Base-by-base conservation (phyloP, 768 basidiomycete genomes). In the Tephrocybe sp. region DNA sequence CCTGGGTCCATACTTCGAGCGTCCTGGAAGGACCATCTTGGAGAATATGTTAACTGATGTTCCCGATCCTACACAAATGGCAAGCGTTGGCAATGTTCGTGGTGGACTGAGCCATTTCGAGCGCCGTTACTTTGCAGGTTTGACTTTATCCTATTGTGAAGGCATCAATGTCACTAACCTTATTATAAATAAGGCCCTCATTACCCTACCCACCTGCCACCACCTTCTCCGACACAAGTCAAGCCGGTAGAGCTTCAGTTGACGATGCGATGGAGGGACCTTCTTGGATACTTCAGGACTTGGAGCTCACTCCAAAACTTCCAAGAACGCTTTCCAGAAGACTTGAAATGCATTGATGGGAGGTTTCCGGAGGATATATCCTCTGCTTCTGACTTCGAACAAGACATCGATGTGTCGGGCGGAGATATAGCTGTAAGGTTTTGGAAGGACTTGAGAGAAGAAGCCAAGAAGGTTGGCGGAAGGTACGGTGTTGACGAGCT, bases 11-110 rank as follows among this genome's bases (percentile, higher is more conserved):
- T 79, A 90, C 61, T 93, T 89, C 78, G 78, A 92, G 58, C 82
- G 85, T 26, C 91, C 92, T 0, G 92, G 92, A 13, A 76, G 92
- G 11, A 79, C 79, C 0, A 84, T 92, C 54, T 75, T 93, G 19
- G 85, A 89, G 49, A 74, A 74, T 5, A 81, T 89, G 60, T 77
- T 93, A 2, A 72, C 82, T 6, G 80, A 82, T 23, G 76, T 93
- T n/a, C 87, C 85, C 0, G 74, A 77, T 38, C 79, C 85, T 2
- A 58, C 57, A 0, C 53, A 58, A 16, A 54, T 54, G 39, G 48
- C 46, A 36, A 8, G 57, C 74, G 42, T 58, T 69, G 38, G 40
- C 44, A 49, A 54, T 33, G 43, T 45, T 20, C 69, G 68, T 5
- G 65, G 61, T 33, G 62, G 62, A 1, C 73, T 80, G 45, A 62